Percentiles rank a stretch among this genome's conserved stretches.
phyloP scores from a whole-genome alignment of 1,139 yeast species.

The Taiozyma sp. region DNA sequence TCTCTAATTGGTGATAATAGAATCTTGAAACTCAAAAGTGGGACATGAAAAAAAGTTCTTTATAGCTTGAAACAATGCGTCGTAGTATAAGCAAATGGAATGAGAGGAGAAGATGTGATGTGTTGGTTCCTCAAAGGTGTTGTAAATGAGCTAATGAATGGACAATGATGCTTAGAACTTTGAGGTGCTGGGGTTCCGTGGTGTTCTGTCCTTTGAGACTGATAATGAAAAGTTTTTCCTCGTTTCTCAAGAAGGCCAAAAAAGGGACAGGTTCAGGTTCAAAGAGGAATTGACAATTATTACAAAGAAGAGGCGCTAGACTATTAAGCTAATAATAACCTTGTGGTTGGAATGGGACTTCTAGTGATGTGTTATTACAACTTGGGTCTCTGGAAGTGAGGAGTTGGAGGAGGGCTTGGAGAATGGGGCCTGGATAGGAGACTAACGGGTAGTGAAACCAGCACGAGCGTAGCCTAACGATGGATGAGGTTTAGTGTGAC shows the following conservation, averaged over 20 bases:
- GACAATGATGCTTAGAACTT: neutral
- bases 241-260: neutral
- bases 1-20: neutral
- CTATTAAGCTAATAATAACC: conserved; percentile 4
- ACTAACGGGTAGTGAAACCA: neutral
- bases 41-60: neutral
- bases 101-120: neutral
- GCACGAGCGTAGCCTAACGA: neutral
- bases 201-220: neutral
- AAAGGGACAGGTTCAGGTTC: neutral
- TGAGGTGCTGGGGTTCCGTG: neutral
- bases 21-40: neutral
- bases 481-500: neutral
- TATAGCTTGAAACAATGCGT: neutral
- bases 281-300: neutral
- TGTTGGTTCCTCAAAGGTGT: neutral
- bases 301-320: neutral
- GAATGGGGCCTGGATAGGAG: neutral
- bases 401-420: neutral
- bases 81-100: neutral
- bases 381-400: neutral
- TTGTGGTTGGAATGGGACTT: neutral
- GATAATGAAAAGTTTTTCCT: neutral
- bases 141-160: neutral
- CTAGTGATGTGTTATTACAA: neutral